Evolutionary conservation across 2,329 filamentous ascomycete genomes (phyloP), one percentile per base, ranked within the genome.

Genomic region (Exserohilum turcica): DNA sequence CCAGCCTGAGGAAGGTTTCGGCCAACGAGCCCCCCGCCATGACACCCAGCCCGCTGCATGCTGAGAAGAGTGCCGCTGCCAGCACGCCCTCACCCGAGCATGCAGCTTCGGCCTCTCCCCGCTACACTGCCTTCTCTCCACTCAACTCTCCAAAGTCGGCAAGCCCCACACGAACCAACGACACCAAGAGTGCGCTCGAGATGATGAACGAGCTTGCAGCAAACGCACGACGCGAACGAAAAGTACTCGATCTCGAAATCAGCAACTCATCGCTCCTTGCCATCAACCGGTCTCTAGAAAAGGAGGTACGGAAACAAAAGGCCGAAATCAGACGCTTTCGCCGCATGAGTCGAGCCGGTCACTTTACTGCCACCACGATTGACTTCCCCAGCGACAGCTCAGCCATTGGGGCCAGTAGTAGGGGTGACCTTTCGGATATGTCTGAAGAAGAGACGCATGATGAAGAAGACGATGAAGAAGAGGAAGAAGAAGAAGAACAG

Each of bases 191-290:
- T 68, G 65, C 79, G 1, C 69, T 83, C 13, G 85, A 88, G 49
- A 81, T 85, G 6, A 78, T 89, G 56, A 89, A 85, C 57, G 92
- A 95, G 55, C 80, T 91, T 6, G 91, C 94, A 9, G 84, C 89
- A n/a, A 94, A 91, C 70, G 94, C 94, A 12, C 85, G 94, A 27
- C 85, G 91, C 31, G 94, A 97, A 74, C 86, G 94, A 56, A 99
- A 97, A 77, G 92, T 99, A 1, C 84, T 97, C 62, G 94, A 99
- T 72, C 80, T 99, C 5, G 91, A 99, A 72, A 99, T 99, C 59
- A 96, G 90, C 49, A 99, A 99, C 68, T 94, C 91, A 1, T 97
- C 92, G 1, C 82, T 99, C 3, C 84, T 96, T 51, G 94, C 94
- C 35, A 97, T 99, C 76, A 99, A 99, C 71, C 84, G 92, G 47